Evolutionary conservation across 805 yeast genomes (phyloP), one percentile per base, ranked within the genome.

Genomic region (Myxozyma geophila): DNA sequence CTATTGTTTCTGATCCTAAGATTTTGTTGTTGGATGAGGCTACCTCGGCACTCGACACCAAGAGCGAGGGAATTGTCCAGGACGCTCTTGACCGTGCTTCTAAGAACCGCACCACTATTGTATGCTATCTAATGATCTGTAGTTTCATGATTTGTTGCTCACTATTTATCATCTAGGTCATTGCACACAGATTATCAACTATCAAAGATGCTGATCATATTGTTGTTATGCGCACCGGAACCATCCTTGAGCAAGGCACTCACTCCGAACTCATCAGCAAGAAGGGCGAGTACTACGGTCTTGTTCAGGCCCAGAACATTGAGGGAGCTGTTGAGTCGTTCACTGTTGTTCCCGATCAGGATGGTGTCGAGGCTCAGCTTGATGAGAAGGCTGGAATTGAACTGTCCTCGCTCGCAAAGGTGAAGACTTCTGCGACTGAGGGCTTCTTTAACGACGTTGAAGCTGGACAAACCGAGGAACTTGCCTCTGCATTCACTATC

Each of bases 161-260:
- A 57, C 51, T 28, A n/a, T n/a, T 17, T 64, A 78, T 83, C 6
- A 86, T 85, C 44, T 81, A 83, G 78, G 77, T 92, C 53, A 90
- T 92, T 70, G 97, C 97, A 0, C 98, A 92, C 74, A 80, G 98
- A 70, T 81, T 92, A 59, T 86, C 95, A 10, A 92, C 98, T 0
- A 92, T 92, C 64, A 85, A 85, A 69, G 84, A 84, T 67, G 85
- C 88, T 59, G 83, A 83, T 62, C 73, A 83, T 62, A 80, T 85
- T 33, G 80, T 85, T 39, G 88, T 85, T 17, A 77, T 85, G 73
- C 68, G 74, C 17, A 76, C 78, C 60, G 84, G 86, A 5, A 82
- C 78, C 61, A 84, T 84, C 64, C 81, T 78, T n/a, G 84, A 81
- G 70, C 77, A 76, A 62, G 84, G 84, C 6, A 74, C 73, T 10